Percentiles rank a stretch among this genome's conserved stretches.
Conservation (phyloP, 2,329 filamentous ascomycete species). For the Fusarium mexicanum region DNA sequence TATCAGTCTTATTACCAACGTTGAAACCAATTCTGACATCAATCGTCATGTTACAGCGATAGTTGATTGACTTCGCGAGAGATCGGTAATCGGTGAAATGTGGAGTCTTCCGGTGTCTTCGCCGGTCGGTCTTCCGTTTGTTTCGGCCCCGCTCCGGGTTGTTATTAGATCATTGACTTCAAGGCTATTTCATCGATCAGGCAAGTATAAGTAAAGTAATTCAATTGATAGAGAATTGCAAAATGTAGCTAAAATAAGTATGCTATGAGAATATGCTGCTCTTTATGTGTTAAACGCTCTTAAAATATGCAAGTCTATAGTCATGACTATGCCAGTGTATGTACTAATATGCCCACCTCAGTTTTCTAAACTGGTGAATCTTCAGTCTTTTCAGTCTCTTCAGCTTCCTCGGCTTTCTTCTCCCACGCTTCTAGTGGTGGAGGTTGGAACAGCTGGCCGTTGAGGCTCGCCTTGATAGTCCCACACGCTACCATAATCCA, state of each 20-base stretch:
- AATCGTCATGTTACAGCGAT: background rate
- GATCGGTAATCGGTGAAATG: background rate
- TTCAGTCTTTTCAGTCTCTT: background rate
- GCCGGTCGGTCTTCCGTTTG: background rate
- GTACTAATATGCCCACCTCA: background rate
- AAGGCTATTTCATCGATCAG: background rate
- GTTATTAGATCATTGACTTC: conserved; percentile 2
- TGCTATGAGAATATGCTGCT: background rate
- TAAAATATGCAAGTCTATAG: background rate
- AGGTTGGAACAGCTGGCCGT: conserved; percentile 18
- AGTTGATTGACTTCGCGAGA: background rate
- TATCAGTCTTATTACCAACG: background rate
- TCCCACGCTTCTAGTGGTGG: background rate
- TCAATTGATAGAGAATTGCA: background rate
- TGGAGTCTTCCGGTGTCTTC: background rate
- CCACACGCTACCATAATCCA: conserved; percentile 30
- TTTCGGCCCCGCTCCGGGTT: conserved; percentile 21
- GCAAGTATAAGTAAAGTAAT: background rate
- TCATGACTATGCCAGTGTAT: background rate
- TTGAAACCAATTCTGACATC: background rate
- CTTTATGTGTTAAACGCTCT: background rate
- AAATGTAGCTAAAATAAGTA: accelerated
- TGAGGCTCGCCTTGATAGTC: conserved; percentile 12
- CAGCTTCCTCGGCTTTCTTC: background rate
- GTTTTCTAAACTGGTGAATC: background rate